Evolutionary conservation across 352 stramenopile species (phyloP).

Genomic region (Pythium scleroteichum): DNA sequence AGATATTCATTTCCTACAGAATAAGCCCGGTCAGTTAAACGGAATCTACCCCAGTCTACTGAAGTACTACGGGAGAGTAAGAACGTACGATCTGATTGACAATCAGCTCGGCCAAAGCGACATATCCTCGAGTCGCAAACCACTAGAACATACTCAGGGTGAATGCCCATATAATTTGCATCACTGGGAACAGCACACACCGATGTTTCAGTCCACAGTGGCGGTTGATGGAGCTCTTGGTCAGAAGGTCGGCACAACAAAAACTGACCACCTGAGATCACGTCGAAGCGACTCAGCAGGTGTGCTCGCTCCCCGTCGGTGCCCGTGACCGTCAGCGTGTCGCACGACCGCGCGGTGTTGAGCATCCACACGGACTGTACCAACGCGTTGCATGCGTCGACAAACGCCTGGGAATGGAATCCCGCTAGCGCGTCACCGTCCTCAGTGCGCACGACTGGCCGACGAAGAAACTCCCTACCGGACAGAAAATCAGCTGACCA

Average conservation of each 20-base stretch:
- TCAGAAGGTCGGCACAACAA: conserved; percentile 41
- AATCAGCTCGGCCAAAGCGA: conserved; percentile 61
- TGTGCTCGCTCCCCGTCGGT: conserved; percentile 5
- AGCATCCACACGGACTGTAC: conserved; percentile 44
- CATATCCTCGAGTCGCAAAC: conserved; percentile 61
- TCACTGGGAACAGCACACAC: conserved; percentile 3
- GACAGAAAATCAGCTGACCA: background rate
- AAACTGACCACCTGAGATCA: conserved; percentile 59
- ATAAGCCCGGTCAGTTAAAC: background rate
- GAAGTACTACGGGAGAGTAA: too few species aligned
- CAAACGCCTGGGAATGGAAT: conserved; percentile 54
- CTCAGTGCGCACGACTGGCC: conserved; percentile 10
- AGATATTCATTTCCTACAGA: conserved; percentile 68
- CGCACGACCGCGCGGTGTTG: conserved; percentile 71
- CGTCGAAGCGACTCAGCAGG: conserved; percentile 50
- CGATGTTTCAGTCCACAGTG: conserved; percentile 13
- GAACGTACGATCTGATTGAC: conserved; percentile 75
- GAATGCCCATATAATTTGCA: background rate
- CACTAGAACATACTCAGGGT: conserved; percentile 38
- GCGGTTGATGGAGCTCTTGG: conserved; percentile 30
- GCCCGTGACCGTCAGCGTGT: conserved; percentile 42
- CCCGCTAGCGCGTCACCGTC: conserved; percentile 31
- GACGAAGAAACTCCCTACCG: conserved; percentile 25
- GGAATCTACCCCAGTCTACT: background rate
- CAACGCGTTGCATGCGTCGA: conserved; percentile 39